Conservation (phyloP, 2,329 filamentous ascomycete genomes). For the Pyricularia sp. region DNA sequence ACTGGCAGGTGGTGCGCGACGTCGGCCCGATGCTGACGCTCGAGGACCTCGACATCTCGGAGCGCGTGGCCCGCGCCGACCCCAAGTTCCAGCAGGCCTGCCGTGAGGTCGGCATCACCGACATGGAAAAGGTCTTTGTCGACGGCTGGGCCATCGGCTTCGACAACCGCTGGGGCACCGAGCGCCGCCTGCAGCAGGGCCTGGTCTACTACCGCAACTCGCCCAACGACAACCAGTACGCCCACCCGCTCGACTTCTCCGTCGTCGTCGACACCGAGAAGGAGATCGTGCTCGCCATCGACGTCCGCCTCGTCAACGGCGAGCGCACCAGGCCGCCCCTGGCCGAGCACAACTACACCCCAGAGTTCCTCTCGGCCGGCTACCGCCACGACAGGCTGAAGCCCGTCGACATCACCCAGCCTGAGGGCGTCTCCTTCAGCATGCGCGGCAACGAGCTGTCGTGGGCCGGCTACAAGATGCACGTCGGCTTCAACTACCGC, state of each 20-base stretch:
- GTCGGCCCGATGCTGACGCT: constrained; percentile 55
- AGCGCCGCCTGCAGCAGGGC: constrained; percentile 67
- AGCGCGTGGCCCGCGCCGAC: constrained; percentile 36
- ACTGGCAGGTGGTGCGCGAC: constrained; percentile 34
- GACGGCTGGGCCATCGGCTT: constrained; percentile 82
- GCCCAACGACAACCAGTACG: constrained; percentile 63
- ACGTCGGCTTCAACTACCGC: constrained; percentile 36
- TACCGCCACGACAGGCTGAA: constrained; percentile 67
- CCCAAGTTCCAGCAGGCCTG: constrained; percentile 18
- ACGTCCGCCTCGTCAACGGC: constrained; percentile 19
- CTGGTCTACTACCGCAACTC: constrained; percentile 74
- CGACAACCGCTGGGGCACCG: constrained; percentile 66
- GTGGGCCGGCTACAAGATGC: constrained; percentile 47
- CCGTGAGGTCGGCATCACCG: constrained; percentile 16
- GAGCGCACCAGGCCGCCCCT: constrained; percentile 22
- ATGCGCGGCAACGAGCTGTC: constrained; percentile 30
- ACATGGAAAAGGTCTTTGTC: constrained; percentile 74
- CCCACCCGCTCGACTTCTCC: constrained; percentile 39
- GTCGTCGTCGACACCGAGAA: constrained; percentile 36
- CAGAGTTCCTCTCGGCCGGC: constrained; percentile 28
- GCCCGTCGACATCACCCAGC: constrained; percentile 64
- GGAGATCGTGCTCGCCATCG: constrained; percentile 34
- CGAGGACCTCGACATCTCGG: constrained; percentile 70
- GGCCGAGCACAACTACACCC: constrained; percentile 26
- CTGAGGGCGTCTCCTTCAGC: constrained; percentile 76